These are phyloP conservation scores for Aspergillus sp. DNA, from an alignment of 2,329 filamentous ascomycete species.

Conservation along the genomic window DNA sequence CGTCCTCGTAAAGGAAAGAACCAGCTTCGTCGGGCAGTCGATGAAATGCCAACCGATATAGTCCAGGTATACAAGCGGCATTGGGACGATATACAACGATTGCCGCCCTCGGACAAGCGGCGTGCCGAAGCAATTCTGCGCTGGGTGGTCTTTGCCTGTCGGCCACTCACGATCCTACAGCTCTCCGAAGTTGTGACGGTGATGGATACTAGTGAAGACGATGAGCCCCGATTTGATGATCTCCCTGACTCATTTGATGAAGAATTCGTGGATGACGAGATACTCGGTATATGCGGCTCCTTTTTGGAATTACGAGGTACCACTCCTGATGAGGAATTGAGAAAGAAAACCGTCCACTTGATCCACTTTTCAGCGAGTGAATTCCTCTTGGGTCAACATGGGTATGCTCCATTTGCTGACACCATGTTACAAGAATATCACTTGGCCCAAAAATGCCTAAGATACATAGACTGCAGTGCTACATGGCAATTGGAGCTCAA, in stretches of 20 bases:
- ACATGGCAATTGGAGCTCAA: not conserved
- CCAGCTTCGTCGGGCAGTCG: not conserved
- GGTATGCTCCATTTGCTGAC: not conserved
- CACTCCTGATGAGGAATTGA: not conserved
- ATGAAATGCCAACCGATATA: not conserved
- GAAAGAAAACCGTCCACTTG: slow-evolving; percentile 1
- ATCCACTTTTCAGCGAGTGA: slow-evolving; percentile 6
- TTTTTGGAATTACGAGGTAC: not conserved
- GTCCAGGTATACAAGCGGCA: not conserved
- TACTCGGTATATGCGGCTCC: slow-evolving; percentile 5
- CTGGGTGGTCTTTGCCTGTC: slow-evolving; percentile 1
- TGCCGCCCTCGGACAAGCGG: not conserved
- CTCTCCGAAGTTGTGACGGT: not conserved
- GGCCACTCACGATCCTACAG: not conserved
- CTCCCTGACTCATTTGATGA: slow-evolving; percentile 4
- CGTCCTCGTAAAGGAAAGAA: slow-evolving; percentile 4
- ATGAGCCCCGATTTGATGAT: not conserved
- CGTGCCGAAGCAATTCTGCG: slow-evolving; percentile 6
- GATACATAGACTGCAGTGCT: not conserved
- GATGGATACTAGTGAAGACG: not conserved
- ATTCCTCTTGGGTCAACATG: not conserved
- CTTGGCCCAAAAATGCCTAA: not conserved
- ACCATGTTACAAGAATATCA: not conserved
- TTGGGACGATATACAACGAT: not conserved
- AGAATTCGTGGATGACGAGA: not conserved